These are phyloP conservation scores for Fusarium pilosicola DNA, from an alignment of 2,329 filamentous ascomycete species.

Conservation along the genomic window DNA sequence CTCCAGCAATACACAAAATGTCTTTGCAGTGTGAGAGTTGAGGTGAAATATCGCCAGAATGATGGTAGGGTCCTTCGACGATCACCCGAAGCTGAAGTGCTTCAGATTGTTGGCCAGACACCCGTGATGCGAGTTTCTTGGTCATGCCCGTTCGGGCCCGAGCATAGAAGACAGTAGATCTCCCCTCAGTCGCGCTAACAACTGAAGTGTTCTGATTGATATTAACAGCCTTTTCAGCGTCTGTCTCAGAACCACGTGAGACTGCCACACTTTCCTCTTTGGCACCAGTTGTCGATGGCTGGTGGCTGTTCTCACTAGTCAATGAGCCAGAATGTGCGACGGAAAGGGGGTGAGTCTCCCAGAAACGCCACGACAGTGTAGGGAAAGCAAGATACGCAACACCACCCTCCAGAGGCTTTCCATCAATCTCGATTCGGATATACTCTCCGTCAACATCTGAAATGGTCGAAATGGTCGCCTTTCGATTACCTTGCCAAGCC, in stretches of 20 bases:
- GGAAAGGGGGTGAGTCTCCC: constrained; percentile 52
- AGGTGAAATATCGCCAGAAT: constrained; percentile 27
- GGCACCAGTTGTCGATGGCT: background rate
- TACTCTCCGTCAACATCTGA: constrained; percentile 45
- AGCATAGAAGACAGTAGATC: constrained; percentile 15
- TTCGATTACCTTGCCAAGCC: constrained; percentile 32
- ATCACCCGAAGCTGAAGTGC: constrained; percentile 36
- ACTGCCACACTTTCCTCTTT: background rate
- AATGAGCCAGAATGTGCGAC: constrained; percentile 24
- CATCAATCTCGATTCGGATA: constrained; percentile 46
- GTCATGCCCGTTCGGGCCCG: constrained; percentile 42
- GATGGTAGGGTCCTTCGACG: constrained; percentile 44
- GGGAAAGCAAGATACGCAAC: constrained; percentile 51
- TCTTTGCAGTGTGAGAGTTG: constrained; percentile 40
- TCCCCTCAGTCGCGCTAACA: background rate
- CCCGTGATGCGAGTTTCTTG: constrained; percentile 20
- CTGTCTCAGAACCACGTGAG: constrained; percentile 16
- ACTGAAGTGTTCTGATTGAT: background rate
- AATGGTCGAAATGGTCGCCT: constrained; percentile 40
- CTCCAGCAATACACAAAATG: constrained; percentile 47
- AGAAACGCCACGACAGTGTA: constrained; percentile 49
- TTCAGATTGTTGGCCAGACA: background rate
- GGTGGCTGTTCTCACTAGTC: background rate
- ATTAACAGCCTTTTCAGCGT: background rate
- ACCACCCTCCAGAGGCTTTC: constrained; percentile 40